Evolutionary conservation across 2,329 filamentous ascomycete species (phyloP).

Genomic region (Knufia petricola): DNA sequence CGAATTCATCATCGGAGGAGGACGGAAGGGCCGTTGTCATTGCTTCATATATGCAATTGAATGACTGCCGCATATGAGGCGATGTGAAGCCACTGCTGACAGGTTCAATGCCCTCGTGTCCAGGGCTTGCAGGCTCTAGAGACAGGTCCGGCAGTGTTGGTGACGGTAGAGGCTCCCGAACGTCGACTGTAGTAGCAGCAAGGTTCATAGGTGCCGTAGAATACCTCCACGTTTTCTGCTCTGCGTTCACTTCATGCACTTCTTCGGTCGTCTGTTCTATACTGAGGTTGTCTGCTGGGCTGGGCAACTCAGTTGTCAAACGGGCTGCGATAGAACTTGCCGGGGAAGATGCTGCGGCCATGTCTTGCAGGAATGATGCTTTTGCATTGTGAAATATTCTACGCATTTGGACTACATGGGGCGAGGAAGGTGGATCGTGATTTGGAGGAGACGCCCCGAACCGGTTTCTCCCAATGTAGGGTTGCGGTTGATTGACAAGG

Average conservation of each 20-base stretch:
- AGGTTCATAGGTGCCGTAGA: constrained; percentile 18
- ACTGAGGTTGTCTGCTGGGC: neutral
- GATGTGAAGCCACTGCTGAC: constrained; percentile 23
- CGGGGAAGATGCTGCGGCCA: constrained; percentile 20
- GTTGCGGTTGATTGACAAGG: neutral
- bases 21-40: neutral
- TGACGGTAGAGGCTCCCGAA: constrained; percentile 23
- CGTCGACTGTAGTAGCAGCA: constrained; percentile 18
- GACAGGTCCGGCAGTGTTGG: constrained; percentile 17
- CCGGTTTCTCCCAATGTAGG: constrained; percentile 14
- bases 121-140: neutral
- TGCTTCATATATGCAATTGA: neutral
- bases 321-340: constrained; percentile 21
- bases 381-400: constrained; percentile 21
- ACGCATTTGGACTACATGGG: constrained; percentile 21
- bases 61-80: constrained; percentile 4
- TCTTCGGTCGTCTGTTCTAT: neutral
- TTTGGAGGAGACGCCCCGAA: constrained; percentile 8
- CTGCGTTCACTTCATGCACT: neutral
- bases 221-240: constrained; percentile 20
- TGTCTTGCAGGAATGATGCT: constrained; percentile 18
- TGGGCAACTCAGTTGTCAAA: constrained; percentile 1
- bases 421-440: constrained; percentile 15
- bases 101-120: constrained; percentile 12
- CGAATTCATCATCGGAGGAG: neutral